phyloP scores from a whole-genome alignment of 345 rosid genomes.

The Salix purpurea region DNA sequence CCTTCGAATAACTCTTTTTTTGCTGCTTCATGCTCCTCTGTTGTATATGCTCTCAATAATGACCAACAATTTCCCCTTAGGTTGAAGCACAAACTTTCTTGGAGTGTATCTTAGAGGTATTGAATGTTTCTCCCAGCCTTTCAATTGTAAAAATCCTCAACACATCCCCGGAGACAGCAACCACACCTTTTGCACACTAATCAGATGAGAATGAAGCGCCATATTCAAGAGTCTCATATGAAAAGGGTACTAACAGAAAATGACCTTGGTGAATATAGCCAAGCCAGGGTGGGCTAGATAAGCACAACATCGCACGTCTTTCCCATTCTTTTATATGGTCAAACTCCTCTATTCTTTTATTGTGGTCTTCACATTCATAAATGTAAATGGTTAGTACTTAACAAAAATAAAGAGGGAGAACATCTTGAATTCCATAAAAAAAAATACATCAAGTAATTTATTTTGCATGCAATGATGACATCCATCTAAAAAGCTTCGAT shows the following conservation, averaged over 20 bases:
- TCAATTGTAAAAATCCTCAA: conserved; percentile 92
- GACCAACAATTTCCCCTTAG: conserved; percentile 69
- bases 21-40: conserved; percentile 95
- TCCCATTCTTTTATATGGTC: too few species aligned
- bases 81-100: conserved; percentile 83
- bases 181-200: conserved; percentile 98
- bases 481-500: too few species aligned
- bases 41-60: conserved; percentile 86
- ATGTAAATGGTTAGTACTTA: too few species aligned
- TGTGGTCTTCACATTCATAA: too few species aligned
- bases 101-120: conserved; percentile 95
- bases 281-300: conserved; percentile 98
- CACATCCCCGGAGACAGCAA: conserved; percentile 91
- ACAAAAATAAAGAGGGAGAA: too few species aligned
- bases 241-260: conserved; percentile 87
- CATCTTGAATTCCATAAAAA: too few species aligned
- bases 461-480: too few species aligned
- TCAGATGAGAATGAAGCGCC: conserved; percentile 98
- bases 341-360: too few species aligned
- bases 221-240: conserved; percentile 27
- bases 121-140: conserved; percentile 81
- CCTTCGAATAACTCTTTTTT: conserved; percentile 78
- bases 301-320: conserved; percentile 83
- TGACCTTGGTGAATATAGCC: conserved; percentile 97
- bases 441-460: too few species aligned